phyloP scores from a whole-genome alignment of 2,329 filamentous ascomycete species.

The Ophiostoma pallidulum region DNA sequence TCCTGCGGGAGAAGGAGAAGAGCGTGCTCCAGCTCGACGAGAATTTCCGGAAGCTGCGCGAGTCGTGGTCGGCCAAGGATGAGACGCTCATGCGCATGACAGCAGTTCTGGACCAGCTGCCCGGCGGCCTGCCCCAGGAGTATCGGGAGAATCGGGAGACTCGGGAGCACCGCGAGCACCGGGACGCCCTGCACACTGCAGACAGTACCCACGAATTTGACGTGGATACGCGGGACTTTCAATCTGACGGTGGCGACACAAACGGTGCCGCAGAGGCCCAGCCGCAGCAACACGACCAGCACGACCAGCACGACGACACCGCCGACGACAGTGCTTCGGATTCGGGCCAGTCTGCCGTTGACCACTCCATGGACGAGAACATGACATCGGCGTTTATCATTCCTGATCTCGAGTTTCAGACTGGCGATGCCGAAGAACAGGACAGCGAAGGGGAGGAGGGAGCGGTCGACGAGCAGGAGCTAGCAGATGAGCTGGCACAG shows the following conservation, averaged over 20 bases:
- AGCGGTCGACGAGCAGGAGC: neutral
- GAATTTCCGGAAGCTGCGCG: slow-evolving; percentile 16
- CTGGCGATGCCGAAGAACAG: slow-evolving; percentile 1
- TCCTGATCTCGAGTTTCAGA: slow-evolving; percentile 16
- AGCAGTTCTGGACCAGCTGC: slow-evolving; percentile 12
- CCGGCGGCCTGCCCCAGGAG: slow-evolving; percentile 6
- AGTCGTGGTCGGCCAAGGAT: slow-evolving; percentile 16
- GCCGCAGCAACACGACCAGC: neutral
- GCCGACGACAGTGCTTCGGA: slow-evolving; percentile 4
- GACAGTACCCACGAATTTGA: slow-evolving; percentile 8
- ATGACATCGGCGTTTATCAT: slow-evolving; percentile 21
- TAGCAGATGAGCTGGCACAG: slow-evolving; percentile 4
- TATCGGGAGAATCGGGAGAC: neutral
- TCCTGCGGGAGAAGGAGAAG: slow-evolving; percentile 14
- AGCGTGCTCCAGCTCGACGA: slow-evolving; percentile 18
- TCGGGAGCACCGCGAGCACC: no score
- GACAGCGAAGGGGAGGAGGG: slow-evolving; percentile 1
- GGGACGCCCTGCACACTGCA: neutral
- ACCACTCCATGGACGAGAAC: slow-evolving; percentile 17
- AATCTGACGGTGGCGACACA: slow-evolving; percentile 1
- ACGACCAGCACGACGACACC: neutral
- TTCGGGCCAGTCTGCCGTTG: slow-evolving; percentile 7
- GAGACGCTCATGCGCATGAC: slow-evolving; percentile 16
- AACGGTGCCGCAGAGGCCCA: neutral
- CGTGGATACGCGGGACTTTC: slow-evolving; percentile 5